A percentile compares a stretch with the other conserved stretches of the same genome.
These are phyloP conservation scores for Boletus austroedulis DNA, from an alignment of 1,284 basidiomycete genomes.

Conservation along the genomic window DNA sequence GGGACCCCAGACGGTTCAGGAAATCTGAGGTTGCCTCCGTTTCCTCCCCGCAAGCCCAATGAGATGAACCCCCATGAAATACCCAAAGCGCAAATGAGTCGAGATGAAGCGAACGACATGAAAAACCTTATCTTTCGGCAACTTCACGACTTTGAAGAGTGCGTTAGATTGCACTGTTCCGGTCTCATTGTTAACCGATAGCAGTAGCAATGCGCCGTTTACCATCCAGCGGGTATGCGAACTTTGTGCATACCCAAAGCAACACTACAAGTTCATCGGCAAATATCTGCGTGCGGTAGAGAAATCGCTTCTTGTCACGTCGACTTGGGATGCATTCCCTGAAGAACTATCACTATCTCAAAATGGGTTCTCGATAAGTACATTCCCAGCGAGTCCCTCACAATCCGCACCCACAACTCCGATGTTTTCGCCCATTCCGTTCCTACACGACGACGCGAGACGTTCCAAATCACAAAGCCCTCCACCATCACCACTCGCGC, in stretches of 20 bases:
- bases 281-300: slow-evolving; percentile 92
- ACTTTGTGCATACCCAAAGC: slow-evolving; percentile 68
- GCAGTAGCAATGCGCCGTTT: slow-evolving; percentile 68
- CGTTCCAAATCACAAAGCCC: slow-evolving; percentile 73
- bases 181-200: slow-evolving; percentile 14
- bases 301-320: slow-evolving; percentile 83
- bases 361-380: slow-evolving; percentile 41
- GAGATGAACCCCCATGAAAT: slow-evolving; percentile 51
- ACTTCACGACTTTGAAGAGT: slow-evolving; percentile 79
- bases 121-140: slow-evolving; percentile 60
- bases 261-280: slow-evolving; percentile 75
- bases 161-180: slow-evolving; percentile 29
- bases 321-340: slow-evolving; percentile 70
- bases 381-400: slow-evolving; percentile 43
- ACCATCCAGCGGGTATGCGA: slow-evolving; percentile 92
- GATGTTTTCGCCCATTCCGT: slow-evolving; percentile 80
- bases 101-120: slow-evolving; percentile 60
- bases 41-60: slow-evolving; percentile 58
- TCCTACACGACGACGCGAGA: slow-evolving; percentile 74
- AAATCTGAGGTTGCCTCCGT: slow-evolving; percentile 77
- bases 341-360: slow-evolving; percentile 46
- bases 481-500: slow-evolving; percentile 65
- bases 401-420: slow-evolving; percentile 66
- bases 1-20: slow-evolving; percentile 42
- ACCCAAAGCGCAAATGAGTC: slow-evolving; percentile 60